phyloP scores from a whole-genome alignment of 2,329 filamentous ascomycete genomes.

The Ceratocystis cubensis region DNA sequence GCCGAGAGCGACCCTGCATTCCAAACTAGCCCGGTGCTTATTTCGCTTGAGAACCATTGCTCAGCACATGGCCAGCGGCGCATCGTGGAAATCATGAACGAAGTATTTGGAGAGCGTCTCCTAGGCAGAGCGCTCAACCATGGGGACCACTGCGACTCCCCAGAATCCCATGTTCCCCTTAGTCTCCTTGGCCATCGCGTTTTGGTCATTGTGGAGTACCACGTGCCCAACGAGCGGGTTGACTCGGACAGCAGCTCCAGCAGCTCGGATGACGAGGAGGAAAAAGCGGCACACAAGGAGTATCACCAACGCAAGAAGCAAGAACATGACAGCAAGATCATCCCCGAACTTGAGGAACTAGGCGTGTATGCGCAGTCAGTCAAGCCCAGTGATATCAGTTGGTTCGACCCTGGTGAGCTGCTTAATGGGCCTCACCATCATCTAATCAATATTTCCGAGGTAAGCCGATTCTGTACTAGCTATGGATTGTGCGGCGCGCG shows the following conservation, averaged over 20 bases:
- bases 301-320: constrained; percentile 43
- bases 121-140: constrained; percentile 45
- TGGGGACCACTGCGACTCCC: constrained; percentile 34
- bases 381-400: constrained; percentile 53
- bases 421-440: constrained; percentile 50
- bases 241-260: constrained; percentile 30
- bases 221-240: constrained; percentile 41
- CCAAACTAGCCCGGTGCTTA: constrained; percentile 43
- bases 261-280: constrained; percentile 35
- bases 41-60: constrained; percentile 59
- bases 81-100: constrained; percentile 52
- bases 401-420: constrained; percentile 41
- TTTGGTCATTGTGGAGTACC: constrained; percentile 55
- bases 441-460: constrained; percentile 56
- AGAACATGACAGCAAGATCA: constrained; percentile 39
- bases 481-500: no score
- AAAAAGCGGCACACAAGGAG: constrained; percentile 35
- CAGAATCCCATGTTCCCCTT: constrained; percentile 43
- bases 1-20: constrained; percentile 28
- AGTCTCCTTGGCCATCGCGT: constrained; percentile 50
- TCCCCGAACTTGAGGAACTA: constrained; percentile 52
- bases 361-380: constrained; percentile 60
- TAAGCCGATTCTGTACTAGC: not conserved
- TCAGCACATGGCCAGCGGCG: constrained; percentile 44
- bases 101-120: constrained; percentile 49